Base-by-base conservation (phyloP, 306 rosid species). In the Cicer judaicum region DNA sequence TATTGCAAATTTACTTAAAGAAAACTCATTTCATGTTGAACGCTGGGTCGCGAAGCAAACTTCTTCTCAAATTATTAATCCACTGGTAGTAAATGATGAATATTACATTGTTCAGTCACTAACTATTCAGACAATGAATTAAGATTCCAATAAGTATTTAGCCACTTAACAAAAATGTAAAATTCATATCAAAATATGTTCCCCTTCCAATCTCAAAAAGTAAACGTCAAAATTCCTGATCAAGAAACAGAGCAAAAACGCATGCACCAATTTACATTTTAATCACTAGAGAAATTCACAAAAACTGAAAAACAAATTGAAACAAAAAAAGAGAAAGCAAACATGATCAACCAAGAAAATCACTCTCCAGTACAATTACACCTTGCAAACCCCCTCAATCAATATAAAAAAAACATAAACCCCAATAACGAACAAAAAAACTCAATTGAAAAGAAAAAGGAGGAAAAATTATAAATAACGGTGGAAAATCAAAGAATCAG, bases 391-490 rank as follows among this genome's bases (percentile, higher is more conserved):
- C 77, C 63, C 10, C 57, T 3, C 36, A 29, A 29, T 29, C 36
- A 64, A 50, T 40, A 4, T n/a, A 40, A 49, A 72, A 49, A 57
- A 0, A 15, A n/a, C 56, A 72, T 55, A 86, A 83, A 72, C 82
- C 82, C 85, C 76, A 71, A 77, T 21, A 69, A 74, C 48, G 66
- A 59, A 48, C 36, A 53, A 15, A 53, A 49, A 41, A 8, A 21
- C 56, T 14, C 11, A 21, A 75, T 56, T 38, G n/a, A 64, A 16
- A 38, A 66, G 0, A 3, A 55, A 41, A 18, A 1, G 0, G 1
- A 6, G 0, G 3, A 41, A 70, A 16, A 46, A 52, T 39, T 57
- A 44, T 7, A 29, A 75, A 8, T 15, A 46, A 52, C 59, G 44
- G 48, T 6, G 24, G 59, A 61, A 44, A 57, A 53, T 50, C 1